These are phyloP conservation scores for Penicillium cataractarum DNA, from an alignment of 495 filamentous ascomycete genomes.

Conservation along the genomic window DNA sequence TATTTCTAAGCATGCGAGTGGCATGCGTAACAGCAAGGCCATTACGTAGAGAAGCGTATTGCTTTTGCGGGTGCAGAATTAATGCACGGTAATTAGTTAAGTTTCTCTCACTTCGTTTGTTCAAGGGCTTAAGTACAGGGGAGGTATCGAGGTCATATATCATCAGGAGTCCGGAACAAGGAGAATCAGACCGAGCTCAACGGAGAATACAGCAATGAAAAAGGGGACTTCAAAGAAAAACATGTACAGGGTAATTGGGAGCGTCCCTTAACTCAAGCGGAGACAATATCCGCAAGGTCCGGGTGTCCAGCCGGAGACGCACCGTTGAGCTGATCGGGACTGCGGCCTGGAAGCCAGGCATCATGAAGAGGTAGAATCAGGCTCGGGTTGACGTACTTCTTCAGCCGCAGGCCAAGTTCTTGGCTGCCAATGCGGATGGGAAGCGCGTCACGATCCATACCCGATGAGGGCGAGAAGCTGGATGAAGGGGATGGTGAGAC, in stretches of 20 bases:
- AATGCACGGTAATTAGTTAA: too few species aligned
- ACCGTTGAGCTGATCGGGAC: constrained; percentile 22
- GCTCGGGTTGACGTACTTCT: constrained; percentile 52
- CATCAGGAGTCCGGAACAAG: constrained; percentile 16
- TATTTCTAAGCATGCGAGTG: too few species aligned
- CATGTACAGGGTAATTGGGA: constrained; percentile 7
- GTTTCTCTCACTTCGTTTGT: too few species aligned
- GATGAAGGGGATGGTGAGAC: constrained; percentile 42
- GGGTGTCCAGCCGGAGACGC: constrained; percentile 22
- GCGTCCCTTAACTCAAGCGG: constrained; percentile 6
- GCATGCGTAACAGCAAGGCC: too few species aligned
- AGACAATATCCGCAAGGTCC: constrained; percentile 22
- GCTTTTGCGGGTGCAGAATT: too few species aligned
- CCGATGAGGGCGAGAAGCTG: constrained; percentile 46
- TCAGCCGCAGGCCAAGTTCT: constrained; percentile 45
- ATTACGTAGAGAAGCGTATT: too few species aligned
- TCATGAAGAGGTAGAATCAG: constrained; percentile 48
- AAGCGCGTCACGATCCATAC: constrained; percentile 49
- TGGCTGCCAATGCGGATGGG: constrained; percentile 45
- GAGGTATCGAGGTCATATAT: constrained; percentile 34
- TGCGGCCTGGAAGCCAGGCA: constrained; percentile 48
- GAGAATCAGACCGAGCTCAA: constrained; percentile 2
- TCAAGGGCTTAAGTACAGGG: constrained; percentile 17
- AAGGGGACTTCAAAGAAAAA: not conserved
- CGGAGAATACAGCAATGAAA: not conserved